Conservation (phyloP, 176 grass and related monocot genomes). For the Themeda triandra region DNA sequence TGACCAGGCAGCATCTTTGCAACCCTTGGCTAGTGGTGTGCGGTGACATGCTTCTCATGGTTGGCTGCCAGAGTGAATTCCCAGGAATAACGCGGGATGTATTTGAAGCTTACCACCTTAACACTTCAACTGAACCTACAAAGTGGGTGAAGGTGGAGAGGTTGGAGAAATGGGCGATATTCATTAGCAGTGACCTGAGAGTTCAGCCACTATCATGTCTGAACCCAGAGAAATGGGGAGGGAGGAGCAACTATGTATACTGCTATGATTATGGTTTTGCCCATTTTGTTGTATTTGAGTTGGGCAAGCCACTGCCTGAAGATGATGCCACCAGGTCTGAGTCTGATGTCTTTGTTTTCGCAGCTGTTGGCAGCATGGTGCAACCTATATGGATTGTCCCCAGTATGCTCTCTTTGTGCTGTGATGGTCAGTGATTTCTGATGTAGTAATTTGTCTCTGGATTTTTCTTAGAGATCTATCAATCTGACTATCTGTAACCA, state of each 20-base stretch:
- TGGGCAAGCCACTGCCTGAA: background rate
- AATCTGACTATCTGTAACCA: too few species aligned
- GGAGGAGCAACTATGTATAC: conserved; percentile 37
- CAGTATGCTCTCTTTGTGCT: background rate
- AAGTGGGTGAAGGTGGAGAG: conserved; percentile 30
- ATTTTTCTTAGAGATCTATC: too few species aligned
- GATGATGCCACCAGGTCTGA: background rate
- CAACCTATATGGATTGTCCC: conserved; percentile 30
- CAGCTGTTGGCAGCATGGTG: background rate
- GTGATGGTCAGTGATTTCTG: background rate
- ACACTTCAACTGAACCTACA: background rate
- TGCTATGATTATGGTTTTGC: background rate
- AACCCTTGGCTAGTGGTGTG: conserved; percentile 13
- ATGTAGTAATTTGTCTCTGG: too few species aligned
- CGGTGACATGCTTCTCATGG: conserved; percentile 32
- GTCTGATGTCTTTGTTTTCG: too few species aligned
- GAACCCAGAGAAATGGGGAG: conserved; percentile 42
- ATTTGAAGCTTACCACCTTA: conserved; percentile 21
- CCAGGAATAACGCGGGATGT: background rate
- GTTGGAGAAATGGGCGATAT: conserved; percentile 39
- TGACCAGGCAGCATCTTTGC: background rate
- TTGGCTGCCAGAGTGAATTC: background rate
- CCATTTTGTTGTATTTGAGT: background rate
- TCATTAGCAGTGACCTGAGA: background rate
- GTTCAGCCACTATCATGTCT: conserved; percentile 15